These are phyloP conservation scores for Pterothamnion heteromorphum DNA, from an alignment of 31 red algal species.

Conservation along the genomic window DNA sequence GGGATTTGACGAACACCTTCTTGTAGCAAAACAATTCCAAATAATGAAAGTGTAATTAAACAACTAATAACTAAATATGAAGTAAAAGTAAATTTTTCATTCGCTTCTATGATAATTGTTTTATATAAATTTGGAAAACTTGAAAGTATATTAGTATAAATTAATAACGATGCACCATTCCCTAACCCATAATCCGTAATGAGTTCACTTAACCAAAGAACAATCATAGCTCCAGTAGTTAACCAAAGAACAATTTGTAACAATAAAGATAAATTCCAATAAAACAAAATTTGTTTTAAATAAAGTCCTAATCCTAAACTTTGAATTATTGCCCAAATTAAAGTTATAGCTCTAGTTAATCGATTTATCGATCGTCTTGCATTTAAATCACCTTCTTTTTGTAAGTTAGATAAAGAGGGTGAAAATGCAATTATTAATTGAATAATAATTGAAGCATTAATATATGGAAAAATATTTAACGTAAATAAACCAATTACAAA, in stretches of 20 bases:
- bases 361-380: background rate
- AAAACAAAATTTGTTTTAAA: background rate
- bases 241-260: background rate
- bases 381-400: background rate
- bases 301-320: background rate
- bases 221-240: background rate
- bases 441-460: constrained; percentile 16
- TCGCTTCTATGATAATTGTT: background rate
- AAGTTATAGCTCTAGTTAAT: background rate
- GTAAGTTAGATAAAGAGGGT: background rate
- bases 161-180: background rate
- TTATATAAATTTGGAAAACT: background rate
- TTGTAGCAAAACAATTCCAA: background rate
- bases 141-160: constrained; percentile 1
- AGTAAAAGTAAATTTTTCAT: background rate
- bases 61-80: background rate
- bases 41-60: background rate
- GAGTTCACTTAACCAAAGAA: background rate
- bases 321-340: constrained; percentile 19
- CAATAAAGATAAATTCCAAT: background rate
- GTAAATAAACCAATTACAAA: constrained; percentile 15
- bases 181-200: background rate
- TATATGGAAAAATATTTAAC: background rate
- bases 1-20: background rate
- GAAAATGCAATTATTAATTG: background rate